Evolutionary conservation across 441 rosid genomes (phyloP), one percentile per base, ranked within the genome.

Genomic region (Manihot esculenta): DNA sequence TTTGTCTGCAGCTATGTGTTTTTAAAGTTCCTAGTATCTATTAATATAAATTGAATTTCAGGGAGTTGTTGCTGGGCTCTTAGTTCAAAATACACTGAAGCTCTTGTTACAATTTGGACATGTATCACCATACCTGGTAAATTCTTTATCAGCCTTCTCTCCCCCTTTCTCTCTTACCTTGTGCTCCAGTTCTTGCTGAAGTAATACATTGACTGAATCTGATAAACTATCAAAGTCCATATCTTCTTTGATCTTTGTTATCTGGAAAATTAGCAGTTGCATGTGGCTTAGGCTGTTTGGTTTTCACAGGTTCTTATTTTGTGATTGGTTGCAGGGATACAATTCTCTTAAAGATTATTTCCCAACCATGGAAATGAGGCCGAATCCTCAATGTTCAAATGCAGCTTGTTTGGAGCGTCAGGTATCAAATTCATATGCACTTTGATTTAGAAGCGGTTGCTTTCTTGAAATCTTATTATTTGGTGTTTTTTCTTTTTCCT

Each of bases 11-110:
- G 17, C 24, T 18, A 18, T 42, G 9, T 33, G 56, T 18, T 35
- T 58, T 56, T 8, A 33, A 66, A 68, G 21, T 68, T 72, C n/a
- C 21, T 72, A 23, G 72, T 66, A 68, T 72, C 30, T 41, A 50
- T 10, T 66, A 42, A 49, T 68, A 20, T 74, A 21, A 58, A 58
- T 70, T 81, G 55, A 71, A 61, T 76, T 76, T 70, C 88, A 91
- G 97, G 99, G 98, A 78, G 99, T 95, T 83, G 89, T 95, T 82
- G 97, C 98, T 0, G 99, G 99, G 57, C 97, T 95, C 68, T 83
- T 95, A 74, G 95, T 95, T 72, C 98, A 93, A 77, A 95, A 88
- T 74, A 86, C 99, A 12, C 90, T 95, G 47, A 91, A 95, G 82
- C 88, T 85, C 76, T 77, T 95, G 73, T 86, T 95, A 72, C 85